Base-by-base conservation (phyloP, 2,329 filamentous ascomycete species). In the Pyricularia sp. region DNA sequence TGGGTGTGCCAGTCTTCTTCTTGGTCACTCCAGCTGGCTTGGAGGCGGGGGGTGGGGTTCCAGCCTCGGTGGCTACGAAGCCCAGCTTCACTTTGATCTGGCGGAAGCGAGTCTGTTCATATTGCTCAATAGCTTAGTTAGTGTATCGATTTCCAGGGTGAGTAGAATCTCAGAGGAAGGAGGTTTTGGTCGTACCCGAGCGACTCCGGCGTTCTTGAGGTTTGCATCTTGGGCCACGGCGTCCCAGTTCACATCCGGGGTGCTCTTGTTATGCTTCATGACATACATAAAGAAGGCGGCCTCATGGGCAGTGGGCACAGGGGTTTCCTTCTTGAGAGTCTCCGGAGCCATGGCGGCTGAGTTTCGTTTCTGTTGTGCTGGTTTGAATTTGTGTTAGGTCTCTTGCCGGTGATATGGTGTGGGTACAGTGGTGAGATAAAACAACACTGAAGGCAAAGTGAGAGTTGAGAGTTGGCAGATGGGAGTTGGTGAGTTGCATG, bases 31-130 rank as follows among this genome's bases (percentile, higher is more conserved):
- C 59, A 7, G 17, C 59, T 23, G 59, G 23, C 59, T 63, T 63
- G 12, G 42, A 50, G 14, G 64, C 66, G 28, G 65, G 66, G n/a
- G 63, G 42, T 1, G 63, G 25, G 20, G 59, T 14, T 23, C 14
- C 23, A 1, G 7, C 23, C 23, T 17, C 14, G 11, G 63, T 36
- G 68, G 64, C 5, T 78, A 76, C 70, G 59, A 83, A 77, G 3
- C 79, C 79, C 0, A 82, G 76, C 75, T 84, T 83, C 64, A 78
- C 76, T 74, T 82, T 85, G 70, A 86, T 80, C 70, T 86, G 83
- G 3, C 81, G 79, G 69, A 82, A 86, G 64, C 84, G 82, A 58
- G 80, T 79, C 78, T 82, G 69, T 58, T 42, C 67, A 70, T n/a
- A 4, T n/a, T 50, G 42, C 20, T 7, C 42, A 20, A 9, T n/a